Conservation (phyloP, 306 rosid genomes). For the Mucuna pruriens region DNA sequence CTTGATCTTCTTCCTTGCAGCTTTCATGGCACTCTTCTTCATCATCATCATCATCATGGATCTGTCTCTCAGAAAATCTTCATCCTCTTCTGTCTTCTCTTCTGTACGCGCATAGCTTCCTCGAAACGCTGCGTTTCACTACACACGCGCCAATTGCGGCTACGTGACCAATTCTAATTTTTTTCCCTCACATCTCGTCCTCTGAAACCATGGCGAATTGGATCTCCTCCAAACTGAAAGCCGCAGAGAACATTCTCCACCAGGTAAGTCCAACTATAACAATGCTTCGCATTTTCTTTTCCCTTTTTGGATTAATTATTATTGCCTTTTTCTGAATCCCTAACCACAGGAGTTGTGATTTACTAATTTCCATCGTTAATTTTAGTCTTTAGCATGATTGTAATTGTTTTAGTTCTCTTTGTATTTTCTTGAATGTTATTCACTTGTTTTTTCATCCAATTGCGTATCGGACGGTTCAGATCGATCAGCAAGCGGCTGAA, state of each 20-base stretch:
- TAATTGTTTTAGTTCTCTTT: not conserved
- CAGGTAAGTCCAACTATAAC: conserved; percentile 54
- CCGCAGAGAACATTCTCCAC: conserved; percentile 90
- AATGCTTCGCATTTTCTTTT: not conserved
- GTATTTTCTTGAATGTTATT: not conserved
- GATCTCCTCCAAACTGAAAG: conserved; percentile 98
- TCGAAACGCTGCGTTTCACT: conserved; percentile 19
- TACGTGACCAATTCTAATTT: not conserved
- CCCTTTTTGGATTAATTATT: not conserved
- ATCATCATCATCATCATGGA: conserved; percentile 6
- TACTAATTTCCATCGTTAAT: not conserved
- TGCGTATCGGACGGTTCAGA: conserved; percentile 59
- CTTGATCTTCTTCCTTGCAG: conserved; percentile 18
- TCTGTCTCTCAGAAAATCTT: not conserved
- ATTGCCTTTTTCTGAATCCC: conserved; percentile 4
- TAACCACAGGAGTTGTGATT: not conserved
- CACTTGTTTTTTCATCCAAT: not conserved
- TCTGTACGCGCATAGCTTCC: not conserved
- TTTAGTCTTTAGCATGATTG: conserved; percentile 2
- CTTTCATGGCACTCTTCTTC: not conserved
- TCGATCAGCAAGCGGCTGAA: conserved; percentile 99
- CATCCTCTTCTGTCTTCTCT: conserved; percentile 1
- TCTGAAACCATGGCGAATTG: conserved; percentile 77
- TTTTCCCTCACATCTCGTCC: not conserved
- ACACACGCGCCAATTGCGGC: not conserved